These are phyloP conservation scores for Aspergillus flavus DNA, from an alignment of 2,329 filamentous ascomycete species.

Conservation along the genomic window DNA sequence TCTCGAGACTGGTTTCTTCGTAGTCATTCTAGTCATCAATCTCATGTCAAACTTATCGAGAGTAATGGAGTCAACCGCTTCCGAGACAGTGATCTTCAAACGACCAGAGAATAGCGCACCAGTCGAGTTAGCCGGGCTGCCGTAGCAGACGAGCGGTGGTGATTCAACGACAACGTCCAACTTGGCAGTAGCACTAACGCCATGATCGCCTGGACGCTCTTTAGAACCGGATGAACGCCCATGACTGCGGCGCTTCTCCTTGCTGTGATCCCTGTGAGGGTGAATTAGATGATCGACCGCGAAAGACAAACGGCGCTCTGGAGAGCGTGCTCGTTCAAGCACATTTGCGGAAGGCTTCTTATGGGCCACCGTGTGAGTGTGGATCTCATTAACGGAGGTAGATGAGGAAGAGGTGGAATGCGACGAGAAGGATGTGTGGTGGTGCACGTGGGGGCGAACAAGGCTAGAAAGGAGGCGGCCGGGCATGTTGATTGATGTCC, in stretches of 20 bases:
- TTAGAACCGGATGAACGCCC: slow-evolving; percentile 39
- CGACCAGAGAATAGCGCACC: slow-evolving; percentile 86
- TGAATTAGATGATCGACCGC: slow-evolving; percentile 49
- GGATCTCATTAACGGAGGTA: slow-evolving; percentile 41
- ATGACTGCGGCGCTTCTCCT: slow-evolving; percentile 46
- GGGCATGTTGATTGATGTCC: slow-evolving; percentile 34
- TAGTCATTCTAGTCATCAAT: slow-evolving; percentile 69
- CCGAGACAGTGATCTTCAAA: slow-evolving; percentile 71
- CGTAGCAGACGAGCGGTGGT: slow-evolving; percentile 83
- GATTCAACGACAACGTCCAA: slow-evolving; percentile 74
- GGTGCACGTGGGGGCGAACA: slow-evolving; percentile 37
- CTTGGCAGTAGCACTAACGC: slow-evolving; percentile 49
- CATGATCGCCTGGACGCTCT: slow-evolving; percentile 34
- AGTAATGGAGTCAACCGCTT: slow-evolving; percentile 60
- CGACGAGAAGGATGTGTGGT: slow-evolving; percentile 32
- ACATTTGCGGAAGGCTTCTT: slow-evolving; percentile 31
- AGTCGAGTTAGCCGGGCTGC: slow-evolving; percentile 71
- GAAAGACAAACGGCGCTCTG: slow-evolving; percentile 46
- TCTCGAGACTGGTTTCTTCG: slow-evolving; percentile 78
- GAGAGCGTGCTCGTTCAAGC: slow-evolving; percentile 37
- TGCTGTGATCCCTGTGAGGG: slow-evolving; percentile 42
- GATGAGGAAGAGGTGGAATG: slow-evolving; percentile 41
- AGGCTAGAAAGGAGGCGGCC: slow-evolving; percentile 45
- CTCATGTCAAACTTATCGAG: slow-evolving; percentile 73
- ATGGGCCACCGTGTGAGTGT: slow-evolving; percentile 17